Conservation (phyloP, 2,329 filamentous ascomycete genomes). For the Zarea fungicola region DNA sequence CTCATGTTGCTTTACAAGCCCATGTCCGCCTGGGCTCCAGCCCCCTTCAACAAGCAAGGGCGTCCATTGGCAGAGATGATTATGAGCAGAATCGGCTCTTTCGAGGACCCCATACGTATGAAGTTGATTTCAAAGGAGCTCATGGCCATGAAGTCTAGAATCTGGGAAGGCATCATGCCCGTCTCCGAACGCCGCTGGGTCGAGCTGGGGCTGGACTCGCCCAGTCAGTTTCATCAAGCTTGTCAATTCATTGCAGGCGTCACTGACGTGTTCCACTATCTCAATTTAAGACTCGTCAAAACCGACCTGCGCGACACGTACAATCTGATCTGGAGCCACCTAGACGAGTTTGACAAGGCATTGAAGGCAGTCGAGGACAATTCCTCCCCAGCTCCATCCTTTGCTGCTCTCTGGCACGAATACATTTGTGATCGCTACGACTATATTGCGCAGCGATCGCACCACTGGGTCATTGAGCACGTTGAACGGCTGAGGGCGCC, state of each 20-base stretch:
- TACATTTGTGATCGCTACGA: constrained; percentile 22
- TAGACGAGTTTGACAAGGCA: constrained; percentile 21
- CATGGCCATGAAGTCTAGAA: constrained; percentile 24
- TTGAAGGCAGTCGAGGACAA: constrained; percentile 19
- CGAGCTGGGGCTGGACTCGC: constrained; percentile 19
- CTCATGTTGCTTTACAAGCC: constrained; percentile 16
- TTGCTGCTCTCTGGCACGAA: constrained; percentile 23
- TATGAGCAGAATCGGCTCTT: constrained; percentile 17
- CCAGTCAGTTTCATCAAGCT: constrained; percentile 19
- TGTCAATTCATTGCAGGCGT: constrained; percentile 20
- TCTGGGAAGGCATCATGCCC: constrained; percentile 25
- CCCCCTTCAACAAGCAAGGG: constrained; percentile 15
- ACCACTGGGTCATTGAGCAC: constrained; percentile 22
- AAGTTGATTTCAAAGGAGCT: constrained; percentile 23
- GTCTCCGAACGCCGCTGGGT: constrained; percentile 24
- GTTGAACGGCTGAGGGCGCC: constrained; percentile 19
- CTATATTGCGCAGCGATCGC: constrained; percentile 18
- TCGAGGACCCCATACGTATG: constrained; percentile 17
- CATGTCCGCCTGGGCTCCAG: constrained; percentile 20
- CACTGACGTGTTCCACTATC: constrained; percentile 23
- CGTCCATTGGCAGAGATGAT: constrained; percentile 13
- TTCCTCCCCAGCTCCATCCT: constrained; percentile 5
- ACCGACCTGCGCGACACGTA: constrained; percentile 20
- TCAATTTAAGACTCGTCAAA: constrained; percentile 20
- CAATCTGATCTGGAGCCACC: constrained; percentile 23